Evolutionary conservation across 2,329 filamentous ascomycete genomes (phyloP).

Genomic region (Helminthosporium solani): DNA sequence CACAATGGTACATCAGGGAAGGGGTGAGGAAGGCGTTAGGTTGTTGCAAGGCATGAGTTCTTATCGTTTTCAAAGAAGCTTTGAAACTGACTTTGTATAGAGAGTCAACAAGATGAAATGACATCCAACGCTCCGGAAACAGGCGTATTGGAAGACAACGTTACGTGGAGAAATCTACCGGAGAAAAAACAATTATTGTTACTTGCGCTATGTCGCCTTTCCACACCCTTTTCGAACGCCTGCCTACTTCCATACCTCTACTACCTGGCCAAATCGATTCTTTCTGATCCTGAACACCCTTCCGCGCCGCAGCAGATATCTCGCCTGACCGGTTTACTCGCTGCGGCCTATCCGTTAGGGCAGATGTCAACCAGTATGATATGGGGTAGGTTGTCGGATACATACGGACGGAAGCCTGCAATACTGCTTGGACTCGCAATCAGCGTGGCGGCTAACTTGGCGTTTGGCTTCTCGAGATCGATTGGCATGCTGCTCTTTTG

Average conservation of each 20-base stretch:
- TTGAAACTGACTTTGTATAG: neutral
- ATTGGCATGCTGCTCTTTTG: conserved; percentile 65
- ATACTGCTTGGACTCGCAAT: conserved; percentile 73
- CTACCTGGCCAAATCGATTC: conserved; percentile 77
- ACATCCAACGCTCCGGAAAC: neutral
- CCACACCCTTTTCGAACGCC: conserved; percentile 77
- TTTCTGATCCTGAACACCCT: conserved; percentile 46
- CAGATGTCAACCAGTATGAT: conserved; percentile 79
- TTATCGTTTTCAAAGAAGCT: neutral
- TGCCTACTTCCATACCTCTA: conserved; percentile 68
- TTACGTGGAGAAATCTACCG: conserved; percentile 71
- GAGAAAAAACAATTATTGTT: conserved; percentile 73
- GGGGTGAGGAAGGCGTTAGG: conserved; percentile 14
- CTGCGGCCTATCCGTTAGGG: conserved; percentile 74
- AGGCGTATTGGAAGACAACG: conserved; percentile 27
- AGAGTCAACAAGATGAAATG: conserved; percentile 8
- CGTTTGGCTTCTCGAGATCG: conserved; percentile 65
- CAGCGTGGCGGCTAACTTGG: conserved; percentile 63
- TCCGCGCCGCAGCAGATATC: conserved; percentile 63
- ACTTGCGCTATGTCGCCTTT: conserved; percentile 73
- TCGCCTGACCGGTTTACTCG: conserved; percentile 71
- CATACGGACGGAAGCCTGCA: conserved; percentile 71
- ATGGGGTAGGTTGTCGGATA: conserved; percentile 71
- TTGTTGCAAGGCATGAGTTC: conserved; percentile 15
- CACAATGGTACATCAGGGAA: conserved; percentile 9